Conservation (phyloP, 768 basidiomycete species). For the Xerocomellus intermedius region DNA sequence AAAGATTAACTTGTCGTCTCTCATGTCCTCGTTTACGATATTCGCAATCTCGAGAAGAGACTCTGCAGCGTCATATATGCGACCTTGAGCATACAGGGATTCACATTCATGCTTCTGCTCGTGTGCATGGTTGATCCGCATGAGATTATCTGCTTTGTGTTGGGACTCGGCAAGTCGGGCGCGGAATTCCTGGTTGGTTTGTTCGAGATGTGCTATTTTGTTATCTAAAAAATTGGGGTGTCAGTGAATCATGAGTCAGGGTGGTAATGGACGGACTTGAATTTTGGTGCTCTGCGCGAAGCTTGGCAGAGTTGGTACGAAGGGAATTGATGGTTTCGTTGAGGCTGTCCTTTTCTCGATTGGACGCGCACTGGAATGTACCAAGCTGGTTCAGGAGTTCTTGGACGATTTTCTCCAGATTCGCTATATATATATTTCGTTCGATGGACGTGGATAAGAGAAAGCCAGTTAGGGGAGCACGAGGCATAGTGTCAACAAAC, state of each 20-base stretch:
- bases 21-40: not conserved
- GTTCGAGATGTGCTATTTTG: no score
- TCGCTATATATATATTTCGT: not conserved
- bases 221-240: no score
- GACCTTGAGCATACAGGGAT: not conserved
- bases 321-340: no score
- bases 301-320: no score
- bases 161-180: not conserved
- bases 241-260: no score
- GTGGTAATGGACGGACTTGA: not conserved
- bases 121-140: not conserved
- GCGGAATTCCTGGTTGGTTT: not conserved
- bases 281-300: not conserved
- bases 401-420: no score
- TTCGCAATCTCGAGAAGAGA: not conserved
- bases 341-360: no score
- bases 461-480: no score
- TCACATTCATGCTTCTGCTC: constrained; percentile 9
- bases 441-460: not conserved
- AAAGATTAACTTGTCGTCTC: not conserved
- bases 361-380: no score
- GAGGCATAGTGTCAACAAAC: not conserved
- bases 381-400: no score
- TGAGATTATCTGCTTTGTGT: not conserved
- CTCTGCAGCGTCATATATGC: not conserved